Evolutionary conservation across 345 rosid genomes (phyloP).

Genomic region (Camelina laxa): DNA sequence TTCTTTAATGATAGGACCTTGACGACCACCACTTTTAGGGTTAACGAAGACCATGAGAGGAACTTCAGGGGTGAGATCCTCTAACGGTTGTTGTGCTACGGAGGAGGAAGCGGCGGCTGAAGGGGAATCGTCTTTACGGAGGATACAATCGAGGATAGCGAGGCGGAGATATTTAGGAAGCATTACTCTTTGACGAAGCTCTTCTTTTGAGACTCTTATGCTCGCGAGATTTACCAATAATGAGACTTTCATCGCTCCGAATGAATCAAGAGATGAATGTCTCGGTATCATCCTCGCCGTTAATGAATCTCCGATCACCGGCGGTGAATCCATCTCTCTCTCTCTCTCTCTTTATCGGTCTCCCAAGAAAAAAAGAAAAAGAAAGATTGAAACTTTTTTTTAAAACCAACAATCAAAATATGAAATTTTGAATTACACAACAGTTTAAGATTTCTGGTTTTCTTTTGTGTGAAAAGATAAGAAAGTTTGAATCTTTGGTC

Average conservation of each 20-base stretch:
- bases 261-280: conserved; percentile 62
- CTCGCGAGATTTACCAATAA: conserved; percentile 72
- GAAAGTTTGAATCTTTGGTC: conserved; percentile 1
- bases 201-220: conserved; percentile 70
- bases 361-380: not conserved
- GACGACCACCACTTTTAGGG: conserved; percentile 83
- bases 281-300: conserved; percentile 61
- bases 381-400: conserved; percentile 13
- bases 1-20: conserved; percentile 71
- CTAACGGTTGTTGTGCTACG: not conserved
- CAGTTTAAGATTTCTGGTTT: conserved; percentile 1
- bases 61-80: conserved; percentile 51
- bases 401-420: not conserved
- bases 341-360: too few relatives aligned
- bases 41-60: conserved; percentile 88
- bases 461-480: not conserved
- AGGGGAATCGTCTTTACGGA: conserved; percentile 50
- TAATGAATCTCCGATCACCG: conserved; percentile 47
- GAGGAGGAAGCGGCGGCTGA: conserved; percentile 28
- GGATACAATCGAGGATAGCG: conserved; percentile 65
- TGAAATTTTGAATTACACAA: not conserved
- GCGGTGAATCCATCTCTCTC: conserved; percentile 58
- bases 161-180: conserved; percentile 76
- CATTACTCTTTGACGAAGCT: conserved; percentile 56
- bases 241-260: conserved; percentile 58